Evolutionary conservation across 257 asterid genomes (phyloP).

Genomic region (Solanum chilense): DNA sequence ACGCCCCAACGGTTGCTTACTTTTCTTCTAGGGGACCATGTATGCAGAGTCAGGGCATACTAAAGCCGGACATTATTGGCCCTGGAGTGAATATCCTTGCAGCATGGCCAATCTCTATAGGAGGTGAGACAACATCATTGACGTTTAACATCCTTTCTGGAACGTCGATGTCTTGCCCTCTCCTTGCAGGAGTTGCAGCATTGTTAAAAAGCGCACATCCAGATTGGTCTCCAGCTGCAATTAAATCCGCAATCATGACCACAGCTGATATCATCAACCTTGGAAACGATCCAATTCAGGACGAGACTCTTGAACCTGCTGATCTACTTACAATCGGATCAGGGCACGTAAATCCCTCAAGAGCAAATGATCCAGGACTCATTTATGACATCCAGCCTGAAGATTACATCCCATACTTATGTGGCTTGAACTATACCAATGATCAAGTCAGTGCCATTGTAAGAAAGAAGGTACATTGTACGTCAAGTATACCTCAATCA

Average conservation of each 20-base stretch:
- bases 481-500: background rate
- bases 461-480: background rate
- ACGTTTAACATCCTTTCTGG: background rate
- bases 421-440: slow-evolving; percentile 4
- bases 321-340: background rate
- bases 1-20: background rate
- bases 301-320: background rate
- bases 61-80: background rate
- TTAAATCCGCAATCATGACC: background rate
- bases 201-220: background rate
- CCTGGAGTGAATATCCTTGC: background rate
- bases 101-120: background rate
- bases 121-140: background rate
- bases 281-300: background rate
- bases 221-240: background rate
- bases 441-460: background rate
- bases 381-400: background rate
- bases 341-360: slow-evolving; percentile 9
- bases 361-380: slow-evolving; percentile 11
- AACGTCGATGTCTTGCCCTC: slow-evolving; percentile 1
- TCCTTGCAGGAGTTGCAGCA: background rate
- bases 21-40: background rate
- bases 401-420: background rate
- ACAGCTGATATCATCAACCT: background rate
- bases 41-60: background rate